A percentile compares a stretch with the other conserved stretches of the same genome.
Evolutionary conservation across 2,329 filamentous ascomycete genomes (phyloP).

Genomic region (Tolypocladium tropicale): DNA sequence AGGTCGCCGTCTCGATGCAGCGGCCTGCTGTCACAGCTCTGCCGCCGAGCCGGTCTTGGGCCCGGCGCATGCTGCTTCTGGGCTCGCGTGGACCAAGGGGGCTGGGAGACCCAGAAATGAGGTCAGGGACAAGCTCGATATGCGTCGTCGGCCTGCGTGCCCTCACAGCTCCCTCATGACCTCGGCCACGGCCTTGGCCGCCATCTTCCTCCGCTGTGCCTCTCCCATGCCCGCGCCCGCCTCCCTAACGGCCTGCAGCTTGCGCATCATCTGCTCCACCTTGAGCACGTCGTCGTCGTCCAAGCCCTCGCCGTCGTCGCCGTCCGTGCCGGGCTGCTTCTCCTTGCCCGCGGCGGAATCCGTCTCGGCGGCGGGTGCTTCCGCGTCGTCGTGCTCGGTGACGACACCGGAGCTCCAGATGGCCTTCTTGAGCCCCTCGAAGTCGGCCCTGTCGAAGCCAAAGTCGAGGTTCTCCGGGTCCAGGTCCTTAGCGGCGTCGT

Average conservation of each 20-base stretch:
- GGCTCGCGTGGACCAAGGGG: neutral
- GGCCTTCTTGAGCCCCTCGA: constrained; percentile 39
- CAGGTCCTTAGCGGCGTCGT: constrained; percentile 23
- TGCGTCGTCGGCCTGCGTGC: neutral
- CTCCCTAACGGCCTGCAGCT: constrained; percentile 50
- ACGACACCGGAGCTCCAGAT: constrained; percentile 40
- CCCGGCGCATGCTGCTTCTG: no score
- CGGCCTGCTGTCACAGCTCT: no score
- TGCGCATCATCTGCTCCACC: constrained; percentile 53
- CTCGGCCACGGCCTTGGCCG: constrained; percentile 50
- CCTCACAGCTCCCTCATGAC: constrained; percentile 49
- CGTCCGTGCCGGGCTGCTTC: constrained; percentile 21
- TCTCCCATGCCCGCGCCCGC: constrained; percentile 49
- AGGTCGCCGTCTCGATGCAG: no score
- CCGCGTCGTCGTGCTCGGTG: constrained; percentile 12
- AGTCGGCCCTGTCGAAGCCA: constrained; percentile 40
- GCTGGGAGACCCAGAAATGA: neutral
- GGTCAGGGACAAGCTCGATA: neutral
- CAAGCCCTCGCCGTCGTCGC: constrained; percentile 18
- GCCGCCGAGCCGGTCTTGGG: no score
- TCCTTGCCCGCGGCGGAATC: constrained; percentile 8
- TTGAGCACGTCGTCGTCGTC: constrained; percentile 44
- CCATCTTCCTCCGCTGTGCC: constrained; percentile 49
- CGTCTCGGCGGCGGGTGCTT: constrained; percentile 1
- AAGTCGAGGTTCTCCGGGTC: constrained; percentile 41